Base-by-base conservation (phyloP, 495 filamentous ascomycete species). In the Hypoxylon cercidicola region DNA sequence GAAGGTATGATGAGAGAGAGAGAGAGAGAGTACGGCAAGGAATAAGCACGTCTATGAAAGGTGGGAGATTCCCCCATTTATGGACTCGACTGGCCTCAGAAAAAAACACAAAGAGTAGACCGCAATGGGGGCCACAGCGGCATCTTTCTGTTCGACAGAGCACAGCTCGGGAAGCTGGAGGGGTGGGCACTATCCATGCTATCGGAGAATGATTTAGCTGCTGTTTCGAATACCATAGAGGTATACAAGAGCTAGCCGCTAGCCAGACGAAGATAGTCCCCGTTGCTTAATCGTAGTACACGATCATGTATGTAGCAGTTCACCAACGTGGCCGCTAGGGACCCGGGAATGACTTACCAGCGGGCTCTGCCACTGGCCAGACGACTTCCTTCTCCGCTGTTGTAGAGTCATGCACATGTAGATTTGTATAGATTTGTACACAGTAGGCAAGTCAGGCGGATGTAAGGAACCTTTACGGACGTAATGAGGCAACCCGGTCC, bases 161-260 rank as follows among this genome's bases (percentile, higher is more conserved):
- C 52, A 50, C 32, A 66, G 49, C 49, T 62, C 65, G 59, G 50
- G 65, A 55, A 60, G 59, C 12, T 54, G 54, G 65, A 60, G 60
- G 55, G 48, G 60, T 62, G 60, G 65, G 30, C 53, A 68, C 64
- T 30, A 39, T 13, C 35, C 35, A 41, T 16, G 16, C 4, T n/a
- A 37, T 68, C 65, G 65, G 65, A 56, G 60, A 63, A 68, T 63
- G 59, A 52, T 55, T 60, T 63, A 63, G 65, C 50, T 68, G 59
- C 59, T 46, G 18, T 63, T 50, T 58, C 35, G 43, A 60, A 43
- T 39, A 30, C 46, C 25, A 28, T 28, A 28, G n/a, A n/a, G n/a
- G 25, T 28, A 28, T 28, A 56, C 39, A 47, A n/a, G 37, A 56
- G n/a, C n/a, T n/a, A n/a, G n/a, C n/a, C n/a, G 51, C 53, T 62